Base-by-base conservation (phyloP, 2,329 filamentous ascomycete genomes). In the Talaromyces atroroseus region DNA sequence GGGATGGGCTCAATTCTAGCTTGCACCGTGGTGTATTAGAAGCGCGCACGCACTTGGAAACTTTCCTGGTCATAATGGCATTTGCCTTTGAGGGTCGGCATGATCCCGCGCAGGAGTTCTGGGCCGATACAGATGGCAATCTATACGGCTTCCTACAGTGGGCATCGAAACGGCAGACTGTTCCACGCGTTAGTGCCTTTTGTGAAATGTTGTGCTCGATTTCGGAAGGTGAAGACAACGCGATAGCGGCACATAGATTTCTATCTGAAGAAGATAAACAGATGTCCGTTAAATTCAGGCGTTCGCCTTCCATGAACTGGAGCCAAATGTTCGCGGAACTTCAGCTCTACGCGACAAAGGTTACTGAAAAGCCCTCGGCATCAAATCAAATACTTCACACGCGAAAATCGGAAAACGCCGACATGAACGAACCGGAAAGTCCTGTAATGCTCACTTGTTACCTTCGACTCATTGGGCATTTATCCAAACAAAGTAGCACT, bases 401-500 rank as follows among this genome's bases (percentile, higher is more conserved):
- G 54, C 80, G 81, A 48, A 87, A 89, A 68, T 76, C 82, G 47
- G 77, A 82, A 45, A 78, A 77, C 18, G 85, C 88, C 46, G 81
- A 87, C 59, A 85, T 90, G 59, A 91, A 95, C 26, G 92, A 96
- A 68, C 89, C 91, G 3, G 95, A 99, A 71, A 95, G 90, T 42
- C 86, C 88, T n/a, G 89, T 96, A 74, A 96, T 99, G 90, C 80
- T 99, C 26, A 91, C 96, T 68, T 92, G 90, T 64, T 97, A 97
- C 69, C 79, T 99, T 52, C 85, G 92, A 29, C 80, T 99, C 5
- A 88, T 96, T 64, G 84, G 90, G 3, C 90, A 95, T 70, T 78
- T 99, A 10, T 86, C 87, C 60, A 80, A 82, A 21, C 85, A 92
- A 67, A 96, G 90, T 66, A 78, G 82, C 58, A 76, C 79, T 20